phyloP scores from a whole-genome alignment of 2,329 filamentous ascomycete genomes.

The Colletotrichum sp. region DNA sequence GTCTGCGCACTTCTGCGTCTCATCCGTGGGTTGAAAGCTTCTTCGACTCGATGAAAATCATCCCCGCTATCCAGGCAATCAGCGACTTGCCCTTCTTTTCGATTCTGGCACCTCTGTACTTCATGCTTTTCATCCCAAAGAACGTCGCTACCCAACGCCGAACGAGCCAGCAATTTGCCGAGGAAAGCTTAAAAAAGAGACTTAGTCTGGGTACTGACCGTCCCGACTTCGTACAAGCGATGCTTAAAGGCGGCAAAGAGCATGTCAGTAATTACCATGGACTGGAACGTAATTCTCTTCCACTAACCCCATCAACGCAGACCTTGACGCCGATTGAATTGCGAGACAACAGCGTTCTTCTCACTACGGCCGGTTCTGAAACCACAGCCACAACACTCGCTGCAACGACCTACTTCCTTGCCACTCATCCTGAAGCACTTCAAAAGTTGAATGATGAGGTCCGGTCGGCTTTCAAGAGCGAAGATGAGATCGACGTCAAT shows the following conservation, averaged over 20 bases:
- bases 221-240: slow-evolving; percentile 16
- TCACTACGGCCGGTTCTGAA: slow-evolving; percentile 44
- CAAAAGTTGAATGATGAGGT: slow-evolving; percentile 41
- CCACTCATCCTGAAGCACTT: slow-evolving; percentile 31
- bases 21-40: slow-evolving; percentile 30
- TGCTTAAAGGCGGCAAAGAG: slow-evolving; percentile 14
- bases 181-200: background rate
- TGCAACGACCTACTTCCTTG: slow-evolving; percentile 44
- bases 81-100: background rate
- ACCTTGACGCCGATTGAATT: slow-evolving; percentile 1
- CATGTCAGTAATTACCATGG: background rate
- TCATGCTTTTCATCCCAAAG: background rate
- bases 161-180: background rate
- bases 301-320: slow-evolving; percentile 18
- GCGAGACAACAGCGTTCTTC: slow-evolving; percentile 10
- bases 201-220: background rate
- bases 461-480: slow-evolving; percentile 35
- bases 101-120: background rate
- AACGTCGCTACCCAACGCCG: background rate
- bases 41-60: slow-evolving; percentile 13
- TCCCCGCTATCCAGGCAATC: background rate
- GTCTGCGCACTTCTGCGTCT: slow-evolving; percentile 24
- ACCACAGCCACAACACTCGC: slow-evolving; percentile 49
- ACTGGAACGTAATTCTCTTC: background rate
- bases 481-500: slow-evolving; percentile 40